A percentile compares a stretch with the other conserved stretches of the same genome.
Evolutionary conservation across 2,329 filamentous ascomycete genomes (phyloP).

Genomic region (Arthrobotrys musiformis): DNA sequence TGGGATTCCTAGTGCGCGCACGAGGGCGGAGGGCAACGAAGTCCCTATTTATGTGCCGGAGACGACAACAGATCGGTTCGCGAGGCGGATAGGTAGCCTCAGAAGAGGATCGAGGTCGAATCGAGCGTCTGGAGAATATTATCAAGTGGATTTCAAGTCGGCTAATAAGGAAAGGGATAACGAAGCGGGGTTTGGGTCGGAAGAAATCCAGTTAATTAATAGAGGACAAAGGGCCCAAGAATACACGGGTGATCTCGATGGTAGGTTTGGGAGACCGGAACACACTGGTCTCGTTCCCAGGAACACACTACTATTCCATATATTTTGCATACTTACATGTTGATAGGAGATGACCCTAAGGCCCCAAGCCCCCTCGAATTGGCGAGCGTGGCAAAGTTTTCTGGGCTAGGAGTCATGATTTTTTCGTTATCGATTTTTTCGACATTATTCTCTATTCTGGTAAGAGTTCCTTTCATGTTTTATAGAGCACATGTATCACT

Average conservation of each 20-base stretch:
- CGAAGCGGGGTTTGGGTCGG: background rate
- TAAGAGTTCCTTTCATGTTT: background rate
- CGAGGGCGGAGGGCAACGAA: background rate
- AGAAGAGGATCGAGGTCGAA: background rate
- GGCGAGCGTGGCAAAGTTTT: conserved; percentile 31
- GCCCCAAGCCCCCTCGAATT: background rate
- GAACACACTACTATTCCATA: too few relatives aligned
- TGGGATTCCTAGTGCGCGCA: background rate
- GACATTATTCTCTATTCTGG: conserved; percentile 38
- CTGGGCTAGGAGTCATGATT: conserved; percentile 34
- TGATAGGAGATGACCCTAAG: conserved; percentile 38
- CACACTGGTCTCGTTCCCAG: too few relatives aligned
- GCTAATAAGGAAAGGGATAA: conserved; percentile 10
- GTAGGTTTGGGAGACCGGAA: background rate
- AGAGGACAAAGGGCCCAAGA: background rate
- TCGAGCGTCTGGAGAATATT: conserved; percentile 6
- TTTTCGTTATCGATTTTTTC: conserved; percentile 48
- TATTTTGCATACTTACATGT: background rate
- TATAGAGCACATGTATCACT: background rate
- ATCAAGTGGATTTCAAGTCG: conserved; percentile 4
- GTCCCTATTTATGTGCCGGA: conserved; percentile 16
- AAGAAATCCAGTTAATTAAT: conserved; percentile 26
- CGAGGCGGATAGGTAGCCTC: conserved; percentile 8
- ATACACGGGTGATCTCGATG: conserved; percentile 13
- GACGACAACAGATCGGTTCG: conserved; percentile 26